Evolutionary conservation across 2,329 filamentous ascomycete genomes (phyloP).

Genomic region (Tolypocladium tropicale): DNA sequence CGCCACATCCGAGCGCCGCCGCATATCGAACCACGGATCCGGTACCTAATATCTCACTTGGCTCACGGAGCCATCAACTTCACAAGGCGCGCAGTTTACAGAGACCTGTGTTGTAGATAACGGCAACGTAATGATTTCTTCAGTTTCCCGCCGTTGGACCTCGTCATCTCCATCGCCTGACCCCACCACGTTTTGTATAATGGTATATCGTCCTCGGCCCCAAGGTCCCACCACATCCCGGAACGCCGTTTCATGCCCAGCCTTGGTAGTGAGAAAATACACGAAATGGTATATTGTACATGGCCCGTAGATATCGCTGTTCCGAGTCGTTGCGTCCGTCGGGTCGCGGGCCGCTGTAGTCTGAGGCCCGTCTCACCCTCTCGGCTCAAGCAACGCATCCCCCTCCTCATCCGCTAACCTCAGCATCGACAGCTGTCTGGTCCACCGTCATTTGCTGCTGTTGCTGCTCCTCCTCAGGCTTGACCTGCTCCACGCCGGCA

Average conservation of each 20-base stretch:
- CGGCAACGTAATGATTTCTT: not conserved
- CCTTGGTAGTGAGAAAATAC: not conserved
- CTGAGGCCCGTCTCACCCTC: not conserved
- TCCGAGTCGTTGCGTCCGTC: not conserved
- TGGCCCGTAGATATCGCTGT: not conserved
- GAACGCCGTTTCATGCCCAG: slow-evolving; percentile 1
- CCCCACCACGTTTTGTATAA: not conserved
- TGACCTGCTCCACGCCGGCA: slow-evolving; percentile 60
- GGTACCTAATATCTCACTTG: not conserved
- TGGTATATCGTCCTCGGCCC: not conserved
- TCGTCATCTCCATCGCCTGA: not conserved
- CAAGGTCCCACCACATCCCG: slow-evolving; percentile 2
- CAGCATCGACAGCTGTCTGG: slow-evolving; percentile 23
- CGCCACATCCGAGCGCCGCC: not conserved
- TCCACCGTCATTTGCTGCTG: slow-evolving; percentile 25
- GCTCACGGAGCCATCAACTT: not conserved
- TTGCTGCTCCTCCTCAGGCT: slow-evolving; percentile 34
- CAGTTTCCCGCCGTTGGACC: not conserved
- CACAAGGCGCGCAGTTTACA: not conserved
- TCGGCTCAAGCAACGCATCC: not conserved
- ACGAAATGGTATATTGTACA: not conserved
- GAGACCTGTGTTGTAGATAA: not conserved
- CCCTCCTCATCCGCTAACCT: slow-evolving; percentile 20
- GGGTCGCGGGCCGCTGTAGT: not conserved
- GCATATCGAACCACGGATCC: not conserved